Percentiles rank a stretch among this genome's conserved stretches.
These are phyloP conservation scores for Cladochytrium replicatum DNA, from an alignment of 192 early-diverging fungal species.

Conservation along the genomic window DNA sequence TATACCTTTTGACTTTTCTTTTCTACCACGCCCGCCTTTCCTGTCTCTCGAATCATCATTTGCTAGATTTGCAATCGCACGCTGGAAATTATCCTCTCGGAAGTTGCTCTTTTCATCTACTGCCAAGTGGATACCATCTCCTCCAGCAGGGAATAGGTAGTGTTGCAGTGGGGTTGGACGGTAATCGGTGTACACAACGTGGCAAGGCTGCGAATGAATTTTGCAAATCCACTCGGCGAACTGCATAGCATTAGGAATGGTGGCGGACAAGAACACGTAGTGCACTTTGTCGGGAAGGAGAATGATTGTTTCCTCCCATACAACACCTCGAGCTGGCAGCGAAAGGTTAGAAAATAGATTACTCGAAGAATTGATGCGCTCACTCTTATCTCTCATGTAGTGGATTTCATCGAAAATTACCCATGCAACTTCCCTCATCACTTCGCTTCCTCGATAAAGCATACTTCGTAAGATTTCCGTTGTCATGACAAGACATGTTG, in stretches of 20 bases:
- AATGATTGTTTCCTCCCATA: constrained; percentile 87
- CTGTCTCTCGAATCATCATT: constrained; percentile 48
- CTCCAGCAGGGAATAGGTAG: constrained; percentile 71
- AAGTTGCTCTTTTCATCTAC: constrained; percentile 81
- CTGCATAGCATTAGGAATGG: constrained; percentile 83
- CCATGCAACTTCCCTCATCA: constrained; percentile 81
- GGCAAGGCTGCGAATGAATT: constrained; percentile 75
- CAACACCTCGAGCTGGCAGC: constrained; percentile 75
- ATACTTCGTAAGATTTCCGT: constrained; percentile 82
- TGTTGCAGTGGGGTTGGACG: constrained; percentile 81
- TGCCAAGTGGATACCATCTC: constrained; percentile 73
- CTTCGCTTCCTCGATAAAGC: constrained; percentile 78
- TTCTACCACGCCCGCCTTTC: no score
- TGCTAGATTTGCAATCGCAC: constrained; percentile 54
- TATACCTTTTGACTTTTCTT: no score
- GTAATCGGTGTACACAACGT: constrained; percentile 82
- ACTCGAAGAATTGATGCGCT: neutral
- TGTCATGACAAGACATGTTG: constrained; percentile 79
- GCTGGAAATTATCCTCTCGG: constrained; percentile 78
- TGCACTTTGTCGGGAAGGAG: constrained; percentile 67
- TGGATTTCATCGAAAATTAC: constrained; percentile 87
- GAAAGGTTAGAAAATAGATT: no score
- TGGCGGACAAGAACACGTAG: constrained; percentile 79
- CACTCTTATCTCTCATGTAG: constrained; percentile 74
- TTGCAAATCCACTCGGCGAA: constrained; percentile 86